Conservation (phyloP, 2,329 filamentous ascomycete species). For the Pyrenophora graminea region DNA sequence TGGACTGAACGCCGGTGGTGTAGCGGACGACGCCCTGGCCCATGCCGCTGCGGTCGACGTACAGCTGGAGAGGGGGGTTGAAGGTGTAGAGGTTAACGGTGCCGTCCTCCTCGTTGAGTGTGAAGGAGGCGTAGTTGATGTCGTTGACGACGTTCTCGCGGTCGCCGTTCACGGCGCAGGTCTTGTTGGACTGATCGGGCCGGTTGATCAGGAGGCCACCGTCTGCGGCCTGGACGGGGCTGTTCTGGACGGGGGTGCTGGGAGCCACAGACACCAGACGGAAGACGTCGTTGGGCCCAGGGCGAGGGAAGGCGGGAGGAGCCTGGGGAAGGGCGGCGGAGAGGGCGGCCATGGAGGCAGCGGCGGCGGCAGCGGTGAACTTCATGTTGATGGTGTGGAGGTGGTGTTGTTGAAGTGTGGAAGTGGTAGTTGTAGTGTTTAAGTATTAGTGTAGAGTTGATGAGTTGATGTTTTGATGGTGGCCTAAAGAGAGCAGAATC, state of each 20-base stretch:
- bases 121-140: constrained; percentile 56
- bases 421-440: constrained; percentile 10
- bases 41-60: constrained; percentile 63
- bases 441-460: constrained; percentile 8
- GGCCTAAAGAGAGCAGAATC: constrained; percentile 2
- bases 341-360: constrained; percentile 27
- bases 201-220: constrained; percentile 52
- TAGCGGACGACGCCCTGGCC: constrained; percentile 60
- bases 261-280: constrained; percentile 57
- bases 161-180: constrained; percentile 47
- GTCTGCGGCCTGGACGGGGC: constrained; percentile 51
- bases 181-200: constrained; percentile 50
- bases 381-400: constrained; percentile 34
- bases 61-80: constrained; percentile 56
- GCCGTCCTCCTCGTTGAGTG: constrained; percentile 46
- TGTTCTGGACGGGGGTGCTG: constrained; percentile 55
- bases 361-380: constrained; percentile 32
- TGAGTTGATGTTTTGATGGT: constrained; percentile 8
- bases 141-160: constrained; percentile 5
- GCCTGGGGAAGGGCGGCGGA: constrained; percentile 34
- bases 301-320: constrained; percentile 23
- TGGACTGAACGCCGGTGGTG: constrained; percentile 51
- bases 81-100: constrained; percentile 56
- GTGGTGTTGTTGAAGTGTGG: constrained; percentile 7
- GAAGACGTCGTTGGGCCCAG: constrained; percentile 48